Evolutionary conservation across 768 basidiomycete species (phyloP).

Genomic region (Mycena vitilis): DNA sequence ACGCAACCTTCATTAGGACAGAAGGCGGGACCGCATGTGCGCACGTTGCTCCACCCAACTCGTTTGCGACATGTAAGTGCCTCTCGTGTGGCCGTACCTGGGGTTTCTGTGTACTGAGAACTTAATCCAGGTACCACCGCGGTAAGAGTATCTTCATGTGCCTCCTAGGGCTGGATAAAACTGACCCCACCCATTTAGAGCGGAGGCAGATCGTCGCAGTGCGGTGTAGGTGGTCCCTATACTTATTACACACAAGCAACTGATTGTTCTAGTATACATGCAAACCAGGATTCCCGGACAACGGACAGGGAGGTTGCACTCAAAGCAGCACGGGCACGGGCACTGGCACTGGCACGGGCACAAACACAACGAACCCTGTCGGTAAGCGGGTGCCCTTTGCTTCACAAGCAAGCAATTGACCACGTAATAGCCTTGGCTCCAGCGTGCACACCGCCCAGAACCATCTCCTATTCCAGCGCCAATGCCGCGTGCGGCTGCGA

Average conservation of each 20-base stretch:
- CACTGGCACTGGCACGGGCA: not conserved
- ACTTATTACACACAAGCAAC: not conserved
- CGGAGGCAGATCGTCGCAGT: not conserved
- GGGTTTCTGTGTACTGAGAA: too few relatives aligned
- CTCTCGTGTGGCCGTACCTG: not conserved
- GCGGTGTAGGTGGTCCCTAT: not conserved
- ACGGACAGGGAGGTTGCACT: not conserved
- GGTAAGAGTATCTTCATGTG: too few relatives aligned
- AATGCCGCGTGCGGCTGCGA: not conserved
- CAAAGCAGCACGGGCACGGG: not conserved
- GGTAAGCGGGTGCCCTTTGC: not conserved
- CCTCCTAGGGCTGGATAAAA: too few relatives aligned
- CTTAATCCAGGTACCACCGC: too few relatives aligned
- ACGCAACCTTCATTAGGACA: not conserved
- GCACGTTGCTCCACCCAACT: not conserved
- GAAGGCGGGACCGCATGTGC: constrained; percentile 8
- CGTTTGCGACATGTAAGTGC: not conserved
- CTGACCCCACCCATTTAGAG: not conserved
- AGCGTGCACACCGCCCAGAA: not conserved
- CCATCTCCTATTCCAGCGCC: constrained; percentile 6
- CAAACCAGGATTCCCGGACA: not conserved
- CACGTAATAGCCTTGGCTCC: not conserved
- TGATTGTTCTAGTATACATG: not conserved
- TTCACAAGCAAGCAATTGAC: not conserved
- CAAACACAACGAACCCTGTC: not conserved